Percentiles rank a stretch among this genome's conserved stretches.
Evolutionary conservation across 208 protist genomes (phyloP).

Genomic region (Entamoeba histolytica): DNA sequence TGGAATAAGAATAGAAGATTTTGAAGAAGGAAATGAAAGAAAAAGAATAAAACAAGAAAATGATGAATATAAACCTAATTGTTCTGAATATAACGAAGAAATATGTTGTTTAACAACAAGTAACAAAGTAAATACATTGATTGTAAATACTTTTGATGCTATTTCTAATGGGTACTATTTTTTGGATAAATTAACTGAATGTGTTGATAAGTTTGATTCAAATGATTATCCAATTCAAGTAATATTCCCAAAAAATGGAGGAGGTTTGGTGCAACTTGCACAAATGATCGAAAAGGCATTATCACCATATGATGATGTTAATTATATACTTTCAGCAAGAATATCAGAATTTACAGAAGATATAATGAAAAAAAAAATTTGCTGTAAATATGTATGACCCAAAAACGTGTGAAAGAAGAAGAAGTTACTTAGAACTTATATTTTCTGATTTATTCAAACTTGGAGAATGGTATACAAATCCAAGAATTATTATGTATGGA

Average conservation of each 20-base stretch:
- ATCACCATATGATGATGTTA: background rate
- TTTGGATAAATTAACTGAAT: background rate
- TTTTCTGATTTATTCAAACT: background rate
- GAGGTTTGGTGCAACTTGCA: background rate
- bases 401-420: background rate
- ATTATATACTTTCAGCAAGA: background rate
- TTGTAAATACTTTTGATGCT: too few relatives aligned
- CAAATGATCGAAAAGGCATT: background rate
- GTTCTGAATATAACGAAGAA: too few relatives aligned
- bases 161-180: background rate
- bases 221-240: background rate
- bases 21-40: too few relatives aligned
- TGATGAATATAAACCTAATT: too few relatives aligned
- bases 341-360: background rate
- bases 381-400: background rate
- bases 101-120: too few relatives aligned
- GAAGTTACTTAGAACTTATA: background rate
- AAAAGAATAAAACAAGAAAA: too few relatives aligned
- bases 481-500: background rate
- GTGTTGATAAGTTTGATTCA: background rate
- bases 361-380: background rate
- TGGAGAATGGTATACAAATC: background rate
- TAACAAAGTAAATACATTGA: too few relatives aligned
- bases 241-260: background rate
- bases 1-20: too few relatives aligned